Percentiles rank a stretch among this genome's conserved stretches.
Conservation (phyloP, 2,329 filamentous ascomycete species). For the Hirsutella thompsonii region DNA sequence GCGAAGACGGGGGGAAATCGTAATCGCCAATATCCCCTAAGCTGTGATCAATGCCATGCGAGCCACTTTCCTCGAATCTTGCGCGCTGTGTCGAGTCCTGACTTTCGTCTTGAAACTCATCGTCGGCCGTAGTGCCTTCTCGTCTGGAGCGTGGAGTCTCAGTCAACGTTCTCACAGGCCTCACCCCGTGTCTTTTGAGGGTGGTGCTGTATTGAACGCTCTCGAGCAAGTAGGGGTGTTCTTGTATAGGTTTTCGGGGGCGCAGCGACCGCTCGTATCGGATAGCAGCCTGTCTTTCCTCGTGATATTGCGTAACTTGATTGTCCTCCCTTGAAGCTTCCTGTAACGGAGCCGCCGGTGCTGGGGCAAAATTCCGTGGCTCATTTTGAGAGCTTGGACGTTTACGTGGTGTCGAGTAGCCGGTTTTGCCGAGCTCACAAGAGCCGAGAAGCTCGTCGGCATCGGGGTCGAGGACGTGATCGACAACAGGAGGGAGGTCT, state of each 20-base stretch:
- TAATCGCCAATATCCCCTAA: constrained; percentile 9
- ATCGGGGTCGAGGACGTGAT: constrained; percentile 2
- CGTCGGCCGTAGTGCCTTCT: constrained; percentile 35
- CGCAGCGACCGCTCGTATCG: constrained; percentile 37
- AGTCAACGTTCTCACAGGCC: constrained; percentile 32
- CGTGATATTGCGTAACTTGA: constrained; percentile 2
- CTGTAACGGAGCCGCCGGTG: neutral
- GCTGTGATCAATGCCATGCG: constrained; percentile 7
- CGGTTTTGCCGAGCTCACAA: neutral
- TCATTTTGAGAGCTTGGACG: neutral
- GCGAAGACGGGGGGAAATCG: constrained; percentile 15
- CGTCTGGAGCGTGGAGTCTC: constrained; percentile 12
- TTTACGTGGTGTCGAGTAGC: neutral
- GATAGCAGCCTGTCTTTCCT: constrained; percentile 14
- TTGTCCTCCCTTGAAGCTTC: neutral
- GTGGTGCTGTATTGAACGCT: constrained; percentile 38
- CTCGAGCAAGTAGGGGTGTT: constrained; percentile 46
- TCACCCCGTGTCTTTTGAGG: constrained; percentile 41
- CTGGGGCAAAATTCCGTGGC: neutral
- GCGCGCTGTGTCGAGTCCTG: constrained; percentile 24
- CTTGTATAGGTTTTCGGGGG: constrained; percentile 46
- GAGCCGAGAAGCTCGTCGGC: neutral
- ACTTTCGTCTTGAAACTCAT: constrained; percentile 38
- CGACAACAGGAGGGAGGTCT: constrained; percentile 8
- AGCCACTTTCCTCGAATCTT: constrained; percentile 23